Evolutionary conservation across 2,329 filamentous ascomycete genomes (phyloP).

Genomic region (Coniochaeta hoffmannii): DNA sequence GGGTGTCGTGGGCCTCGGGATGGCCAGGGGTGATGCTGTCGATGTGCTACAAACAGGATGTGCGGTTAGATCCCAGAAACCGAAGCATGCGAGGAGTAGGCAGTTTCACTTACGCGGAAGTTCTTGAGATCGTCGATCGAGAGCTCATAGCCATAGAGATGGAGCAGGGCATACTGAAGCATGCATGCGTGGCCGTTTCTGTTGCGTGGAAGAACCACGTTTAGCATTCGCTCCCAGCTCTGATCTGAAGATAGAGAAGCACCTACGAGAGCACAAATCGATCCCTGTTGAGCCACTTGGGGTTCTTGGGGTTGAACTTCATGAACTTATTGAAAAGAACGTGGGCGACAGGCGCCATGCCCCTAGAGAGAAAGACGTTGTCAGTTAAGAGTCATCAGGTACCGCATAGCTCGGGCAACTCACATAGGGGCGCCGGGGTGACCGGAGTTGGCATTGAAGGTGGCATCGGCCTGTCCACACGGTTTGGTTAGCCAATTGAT

Average conservation of each 20-base stretch:
- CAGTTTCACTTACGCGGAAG: slow-evolving; percentile 71
- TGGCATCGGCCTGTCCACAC: slow-evolving; percentile 80
- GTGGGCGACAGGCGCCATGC: slow-evolving; percentile 90
- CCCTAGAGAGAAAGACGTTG: slow-evolving; percentile 37
- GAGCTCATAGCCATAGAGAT: slow-evolving; percentile 87
- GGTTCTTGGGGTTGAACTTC: slow-evolving; percentile 99
- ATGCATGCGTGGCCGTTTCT: slow-evolving; percentile 99
- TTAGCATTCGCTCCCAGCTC: not conserved
- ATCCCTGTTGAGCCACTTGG: slow-evolving; percentile 93
- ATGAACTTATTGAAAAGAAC: slow-evolving; percentile 99
- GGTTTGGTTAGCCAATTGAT: slow-evolving; percentile 14
- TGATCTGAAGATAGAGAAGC: not conserved
- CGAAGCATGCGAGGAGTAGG: not conserved
- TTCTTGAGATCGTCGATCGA: slow-evolving; percentile 87
- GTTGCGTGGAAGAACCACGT: slow-evolving; percentile 2
- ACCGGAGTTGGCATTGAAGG: slow-evolving; percentile 89
- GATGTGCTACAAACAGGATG: slow-evolving; percentile 29
- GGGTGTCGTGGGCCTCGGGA: slow-evolving; percentile 93
- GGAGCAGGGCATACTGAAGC: slow-evolving; percentile 97
- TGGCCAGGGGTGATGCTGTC: slow-evolving; percentile 86
- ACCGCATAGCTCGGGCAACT: slow-evolving; percentile 23
- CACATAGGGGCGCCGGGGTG: slow-evolving; percentile 97
- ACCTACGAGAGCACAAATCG: slow-evolving; percentile 98
- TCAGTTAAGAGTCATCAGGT: slow-evolving; percentile 19
- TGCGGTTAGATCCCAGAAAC: slow-evolving; percentile 3